Base-by-base conservation (phyloP, 495 filamentous ascomycete species). In the Penicillium waksmanii region DNA sequence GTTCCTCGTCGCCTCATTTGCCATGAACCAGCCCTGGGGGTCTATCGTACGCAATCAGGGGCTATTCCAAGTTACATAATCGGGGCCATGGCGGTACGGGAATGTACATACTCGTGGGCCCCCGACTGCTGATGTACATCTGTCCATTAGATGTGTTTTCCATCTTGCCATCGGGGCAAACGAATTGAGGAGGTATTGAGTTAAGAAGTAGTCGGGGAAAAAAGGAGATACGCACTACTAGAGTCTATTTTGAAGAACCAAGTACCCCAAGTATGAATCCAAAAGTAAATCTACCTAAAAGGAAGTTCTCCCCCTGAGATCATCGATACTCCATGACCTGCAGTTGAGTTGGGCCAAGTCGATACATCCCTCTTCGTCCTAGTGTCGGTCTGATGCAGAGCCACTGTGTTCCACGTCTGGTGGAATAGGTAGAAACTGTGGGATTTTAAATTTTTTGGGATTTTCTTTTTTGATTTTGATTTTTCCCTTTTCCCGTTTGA, bases 41-140 rank as follows among this genome's bases (percentile, higher is more conserved):
- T 51, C 62, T 58, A 63, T 64, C 57, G 36, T 70, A 70, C 68
- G 68, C 68, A 70, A 70, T 70, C 66, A 70, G 68, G 68, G 65
- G 65, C 49, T 46, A 23, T 33, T 51, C 27, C 11, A 13, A 38
- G 19, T 64, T 64, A 63, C 63, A 56, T 57, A 63, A 66, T 61
- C 51, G 31, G 36, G 48, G 53, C 11, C 35, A 53, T 53, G 19
- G 46, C 42, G 17, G 8, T 44, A 44, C 17, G 15, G 27, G 4
- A 17, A 17, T 44, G 42, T 19, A 44, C 36, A 31, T 23, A 23
- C 23, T 23, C 23, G 23, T 31, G 27, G 27, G 27, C 27, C 23
- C 23, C 23, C 27, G 27, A 31, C 27, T 31, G 27, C 27, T 31
- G 7, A 8, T 31, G 27, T 5, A 31, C 27, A 31, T 6, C 27